A percentile compares a stretch with the other conserved stretches of the same genome.
Evolutionary conservation across 805 yeast species (phyloP).

Genomic region (Saturnispora zaruensis): DNA sequence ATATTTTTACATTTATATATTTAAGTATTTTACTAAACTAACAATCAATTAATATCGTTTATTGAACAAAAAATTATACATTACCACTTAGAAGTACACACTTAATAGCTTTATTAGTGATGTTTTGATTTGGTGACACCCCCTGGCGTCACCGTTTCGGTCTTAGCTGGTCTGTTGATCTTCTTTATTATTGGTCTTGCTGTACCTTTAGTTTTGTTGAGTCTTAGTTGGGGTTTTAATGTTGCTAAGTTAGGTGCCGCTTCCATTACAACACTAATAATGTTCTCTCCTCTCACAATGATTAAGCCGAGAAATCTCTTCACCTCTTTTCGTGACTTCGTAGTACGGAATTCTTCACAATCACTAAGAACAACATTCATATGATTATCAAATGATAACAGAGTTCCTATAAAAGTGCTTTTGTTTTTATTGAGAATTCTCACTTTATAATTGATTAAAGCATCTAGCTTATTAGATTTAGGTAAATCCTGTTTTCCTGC

Average conservation of each 20-base stretch:
- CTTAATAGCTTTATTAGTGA: neutral
- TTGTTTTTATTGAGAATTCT: constrained; percentile 71
- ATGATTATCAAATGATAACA: constrained; percentile 82
- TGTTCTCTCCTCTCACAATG: constrained; percentile 81
- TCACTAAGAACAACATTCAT: constrained; percentile 81
- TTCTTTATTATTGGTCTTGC: constrained; percentile 24
- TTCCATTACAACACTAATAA: constrained; percentile 65
- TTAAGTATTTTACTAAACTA: neutral
- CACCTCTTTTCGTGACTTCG: constrained; percentile 60
- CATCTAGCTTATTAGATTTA: constrained; percentile 43
- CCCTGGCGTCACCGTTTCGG: constrained; percentile 2
- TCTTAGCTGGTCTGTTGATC: constrained; percentile 15
- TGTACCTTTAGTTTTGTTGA: constrained; percentile 28
- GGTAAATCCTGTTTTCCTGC: constrained; percentile 26
- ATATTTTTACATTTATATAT: too few relatives aligned
- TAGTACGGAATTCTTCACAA: constrained; percentile 72
- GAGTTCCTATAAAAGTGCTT: constrained; percentile 66
- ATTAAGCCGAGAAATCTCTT: constrained; percentile 73
- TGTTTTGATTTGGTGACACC: constrained; percentile 11
- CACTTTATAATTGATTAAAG: constrained; percentile 64
- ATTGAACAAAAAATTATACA: neutral
- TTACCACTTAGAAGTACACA: neutral
- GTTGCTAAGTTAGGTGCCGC: constrained; percentile 40
- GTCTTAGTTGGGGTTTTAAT: constrained; percentile 25
- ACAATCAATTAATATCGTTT: neutral